Base-by-base conservation (phyloP, 1,139 yeast genomes). In the Geotrichum siamense region DNA sequence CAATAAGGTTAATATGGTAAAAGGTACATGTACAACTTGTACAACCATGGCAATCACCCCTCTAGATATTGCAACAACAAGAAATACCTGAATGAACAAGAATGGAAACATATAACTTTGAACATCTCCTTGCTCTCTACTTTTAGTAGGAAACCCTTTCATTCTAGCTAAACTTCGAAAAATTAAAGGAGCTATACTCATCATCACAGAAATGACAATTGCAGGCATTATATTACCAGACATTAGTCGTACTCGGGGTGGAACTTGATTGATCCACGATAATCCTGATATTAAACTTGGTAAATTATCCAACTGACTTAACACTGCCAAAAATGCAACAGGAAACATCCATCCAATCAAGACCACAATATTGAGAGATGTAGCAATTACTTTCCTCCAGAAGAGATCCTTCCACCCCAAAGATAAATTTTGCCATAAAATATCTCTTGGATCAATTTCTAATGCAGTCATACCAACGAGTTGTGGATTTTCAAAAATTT, bases 291-390 rank as follows among this genome's bases (percentile, higher is more conserved):
- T 68, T 55, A 78, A 77, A 39, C 68, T 64, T 3, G 75, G 70
- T 53, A 85, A 70, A 55, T 75, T 79, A 45, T 80, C 78, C 40
- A 83, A 68, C 57, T 85, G 85, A 13, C 94, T 81, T 47, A 85
- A 76, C 47, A 79, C 69, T 64, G 94, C 93, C 20, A 85, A 83
- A 50, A 84, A 79, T 3, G 94, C 85, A 12, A 84, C 91, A 1
- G 95, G 95, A 49, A 85, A 72, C 28, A 93, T 81, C 94, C 94
- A 85, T 53, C 84, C 78, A 16, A 83, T 68, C 42, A 84, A 71
- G 53, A 81, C 55, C 3, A 77, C 70, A 13, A 71, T 61, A 50
- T 82, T 69, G 4, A 77, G 71, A 10, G 78, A 67, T 49, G 70
- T 65, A 0, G 89, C 82, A 28, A 71, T 62, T 6, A 72, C 53